A percentile compares a stretch with the other conserved stretches of the same genome.
These are phyloP conservation scores for Pythium utonaiense DNA, from an alignment of 352 stramenopile genomes.

Conservation along the genomic window DNA sequence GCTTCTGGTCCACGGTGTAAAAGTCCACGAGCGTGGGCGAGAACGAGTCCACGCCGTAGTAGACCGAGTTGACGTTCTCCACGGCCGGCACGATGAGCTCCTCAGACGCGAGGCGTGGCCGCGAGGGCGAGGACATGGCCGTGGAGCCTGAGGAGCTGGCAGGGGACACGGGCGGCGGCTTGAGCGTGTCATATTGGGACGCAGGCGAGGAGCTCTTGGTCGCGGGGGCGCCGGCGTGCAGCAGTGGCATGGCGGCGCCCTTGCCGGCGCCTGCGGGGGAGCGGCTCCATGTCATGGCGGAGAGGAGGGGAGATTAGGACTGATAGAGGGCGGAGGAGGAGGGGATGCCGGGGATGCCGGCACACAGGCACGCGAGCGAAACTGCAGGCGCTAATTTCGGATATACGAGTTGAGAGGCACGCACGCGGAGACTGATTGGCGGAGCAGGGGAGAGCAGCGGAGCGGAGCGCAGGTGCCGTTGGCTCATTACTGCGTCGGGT, in stretches of 20 bases:
- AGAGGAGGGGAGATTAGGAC: slow-evolving; percentile 6
- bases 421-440: background rate
- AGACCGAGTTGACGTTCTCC: slow-evolving; percentile 78
- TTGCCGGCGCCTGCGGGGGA: slow-evolving; percentile 1
- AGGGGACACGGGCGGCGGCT: slow-evolving; percentile 14
- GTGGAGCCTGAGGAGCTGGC: slow-evolving; percentile 21
- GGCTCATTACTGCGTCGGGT: background rate
- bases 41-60: slow-evolving; percentile 85
- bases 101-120: slow-evolving; percentile 62
- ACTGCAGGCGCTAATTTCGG: background rate
- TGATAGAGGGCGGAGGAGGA: background rate
- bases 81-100: slow-evolving; percentile 74
- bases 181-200: slow-evolving; percentile 14
- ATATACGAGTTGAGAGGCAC: no score
- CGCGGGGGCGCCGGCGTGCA: slow-evolving; percentile 26
- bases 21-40: slow-evolving; percentile 85
- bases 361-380: background rate
- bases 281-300: slow-evolving; percentile 18
- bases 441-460: no score
- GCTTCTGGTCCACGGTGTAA: slow-evolving; percentile 81
- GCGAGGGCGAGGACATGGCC: slow-evolving; percentile 17
- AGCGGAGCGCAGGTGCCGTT: background rate
- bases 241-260: slow-evolving; percentile 32
- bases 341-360: background rate
- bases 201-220: background rate